Evolutionary conservation across 2,329 filamentous ascomycete genomes (phyloP).

Genomic region (Myrmaecium sp.): DNA sequence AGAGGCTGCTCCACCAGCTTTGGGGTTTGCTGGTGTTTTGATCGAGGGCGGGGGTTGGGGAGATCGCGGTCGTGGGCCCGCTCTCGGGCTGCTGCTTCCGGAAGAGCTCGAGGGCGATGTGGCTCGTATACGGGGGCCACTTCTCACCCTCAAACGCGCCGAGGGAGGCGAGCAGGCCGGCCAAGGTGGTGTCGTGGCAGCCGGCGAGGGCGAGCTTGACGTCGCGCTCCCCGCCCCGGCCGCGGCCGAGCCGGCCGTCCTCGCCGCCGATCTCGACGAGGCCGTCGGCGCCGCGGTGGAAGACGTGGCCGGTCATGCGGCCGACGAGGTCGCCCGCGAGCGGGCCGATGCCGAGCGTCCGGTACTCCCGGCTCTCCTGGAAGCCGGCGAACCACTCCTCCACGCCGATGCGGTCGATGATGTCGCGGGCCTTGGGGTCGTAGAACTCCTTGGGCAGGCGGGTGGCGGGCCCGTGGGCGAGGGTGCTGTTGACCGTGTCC

Average conservation of each 20-base stretch:
- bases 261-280: slow-evolving; percentile 23
- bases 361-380: slow-evolving; percentile 68
- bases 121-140: slow-evolving; percentile 91
- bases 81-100: slow-evolving; percentile 26
- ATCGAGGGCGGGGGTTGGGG: slow-evolving; percentile 5
- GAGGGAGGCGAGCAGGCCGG: slow-evolving; percentile 57
- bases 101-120: slow-evolving; percentile 84
- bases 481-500: slow-evolving; percentile 82
- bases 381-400: slow-evolving; percentile 94
- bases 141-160: slow-evolving; percentile 56
- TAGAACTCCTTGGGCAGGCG: slow-evolving; percentile 76
- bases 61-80: slow-evolving; percentile 10
- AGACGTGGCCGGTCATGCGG: slow-evolving; percentile 24
- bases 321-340: slow-evolving; percentile 67
- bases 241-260: slow-evolving; percentile 16
- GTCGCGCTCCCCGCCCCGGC: slow-evolving; percentile 30
- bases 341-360: slow-evolving; percentile 71
- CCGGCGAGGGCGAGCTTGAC: slow-evolving; percentile 67
- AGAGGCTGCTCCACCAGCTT: no score
- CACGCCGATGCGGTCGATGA: slow-evolving; percentile 56
- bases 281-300: slow-evolving; percentile 18
- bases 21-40: slow-evolving; percentile 1
- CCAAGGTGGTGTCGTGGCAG: slow-evolving; percentile 88
- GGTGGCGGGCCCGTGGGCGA: slow-evolving; percentile 68
- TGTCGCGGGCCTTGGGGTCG: slow-evolving; percentile 49